A percentile compares a stretch with the other conserved stretches of the same genome.
Conservation (phyloP, 345 rosid species). For the Eucalyptus fibrosa region DNA sequence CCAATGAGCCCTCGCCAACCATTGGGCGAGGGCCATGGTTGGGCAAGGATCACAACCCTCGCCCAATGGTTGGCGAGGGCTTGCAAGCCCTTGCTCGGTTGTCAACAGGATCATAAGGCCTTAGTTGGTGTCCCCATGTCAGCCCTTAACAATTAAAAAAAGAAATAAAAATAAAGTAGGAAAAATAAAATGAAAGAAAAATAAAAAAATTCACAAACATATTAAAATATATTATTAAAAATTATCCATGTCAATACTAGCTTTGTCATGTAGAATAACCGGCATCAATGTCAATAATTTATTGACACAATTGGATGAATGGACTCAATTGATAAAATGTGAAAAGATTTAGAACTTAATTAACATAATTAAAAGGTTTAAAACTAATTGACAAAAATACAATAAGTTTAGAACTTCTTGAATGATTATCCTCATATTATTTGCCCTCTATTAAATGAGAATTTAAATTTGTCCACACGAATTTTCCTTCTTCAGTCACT, state of each 20-base stretch:
- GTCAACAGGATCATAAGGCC: neutral
- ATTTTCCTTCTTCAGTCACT: neutral
- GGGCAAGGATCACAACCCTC: too few species aligned
- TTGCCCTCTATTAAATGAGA: neutral
- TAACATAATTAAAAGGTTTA: neutral
- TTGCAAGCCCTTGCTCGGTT: neutral
- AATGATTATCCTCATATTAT: neutral
- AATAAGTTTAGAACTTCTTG: too few species aligned
- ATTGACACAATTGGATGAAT: too few species aligned
- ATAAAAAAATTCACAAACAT: too few species aligned
- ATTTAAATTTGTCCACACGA: neutral
- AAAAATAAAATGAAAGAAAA: too few species aligned
- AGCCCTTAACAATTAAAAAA: neutral
- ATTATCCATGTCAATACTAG: neutral
- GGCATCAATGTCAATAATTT: rapidly evolving
- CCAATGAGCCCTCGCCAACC: too few species aligned
- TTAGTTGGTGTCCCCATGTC: rapidly evolving
- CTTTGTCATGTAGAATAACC: too few species aligned
- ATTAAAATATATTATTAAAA: too few species aligned
- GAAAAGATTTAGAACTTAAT: neutral
- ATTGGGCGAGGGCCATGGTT: too few species aligned
- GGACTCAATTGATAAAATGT: too few species aligned
- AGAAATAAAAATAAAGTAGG: neutral
- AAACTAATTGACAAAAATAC: too few species aligned
- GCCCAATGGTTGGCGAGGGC: rapidly evolving